Evolutionary conservation across 306 rosid genomes (phyloP).

Genomic region (Oxytropis ochrocephala): DNA sequence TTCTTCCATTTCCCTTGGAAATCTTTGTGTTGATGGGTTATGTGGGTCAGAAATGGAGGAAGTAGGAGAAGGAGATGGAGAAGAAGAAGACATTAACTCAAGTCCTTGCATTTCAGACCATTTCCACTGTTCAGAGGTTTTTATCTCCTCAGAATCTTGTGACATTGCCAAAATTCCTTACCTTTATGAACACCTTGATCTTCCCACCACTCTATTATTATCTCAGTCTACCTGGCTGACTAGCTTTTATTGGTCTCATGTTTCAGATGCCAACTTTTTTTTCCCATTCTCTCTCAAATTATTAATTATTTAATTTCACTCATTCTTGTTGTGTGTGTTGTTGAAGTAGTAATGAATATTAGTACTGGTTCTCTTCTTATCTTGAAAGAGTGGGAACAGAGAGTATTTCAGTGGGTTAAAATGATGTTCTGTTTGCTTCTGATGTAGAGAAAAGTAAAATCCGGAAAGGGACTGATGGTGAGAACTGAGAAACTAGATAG

Average conservation of each 20-base stretch:
- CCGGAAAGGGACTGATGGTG: constrained; percentile 50
- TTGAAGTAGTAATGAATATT: background rate
- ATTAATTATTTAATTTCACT: constrained; percentile 4
- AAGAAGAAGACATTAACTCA: constrained; percentile 52
- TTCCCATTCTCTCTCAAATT: background rate
- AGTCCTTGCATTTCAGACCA: constrained; percentile 99
- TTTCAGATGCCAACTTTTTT: constrained; percentile 3
- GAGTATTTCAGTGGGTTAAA: constrained; percentile 24
- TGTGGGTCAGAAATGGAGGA: constrained; percentile 27
- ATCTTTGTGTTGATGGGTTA: constrained; percentile 12
- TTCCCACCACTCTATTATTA: constrained; percentile 18
- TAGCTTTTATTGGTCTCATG: constrained; percentile 38
- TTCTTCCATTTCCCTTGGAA: constrained; percentile 34
- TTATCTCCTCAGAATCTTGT: constrained; percentile 78
- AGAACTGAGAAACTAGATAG: too few relatives aligned
- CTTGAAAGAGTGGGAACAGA: constrained; percentile 12
- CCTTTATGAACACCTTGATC: constrained; percentile 40
- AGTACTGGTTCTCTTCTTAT: background rate
- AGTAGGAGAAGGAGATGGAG: constrained; percentile 31
- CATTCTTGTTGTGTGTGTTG: background rate
- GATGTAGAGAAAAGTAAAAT: constrained; percentile 41
- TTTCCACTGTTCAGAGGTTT: constrained; percentile 84
- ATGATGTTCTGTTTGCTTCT: too few relatives aligned
- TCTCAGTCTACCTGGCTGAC: constrained; percentile 34
- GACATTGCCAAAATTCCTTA: constrained; percentile 65